Conservation (phyloP, 495 filamentous ascomycete species). For the Penicillium daleae region DNA sequence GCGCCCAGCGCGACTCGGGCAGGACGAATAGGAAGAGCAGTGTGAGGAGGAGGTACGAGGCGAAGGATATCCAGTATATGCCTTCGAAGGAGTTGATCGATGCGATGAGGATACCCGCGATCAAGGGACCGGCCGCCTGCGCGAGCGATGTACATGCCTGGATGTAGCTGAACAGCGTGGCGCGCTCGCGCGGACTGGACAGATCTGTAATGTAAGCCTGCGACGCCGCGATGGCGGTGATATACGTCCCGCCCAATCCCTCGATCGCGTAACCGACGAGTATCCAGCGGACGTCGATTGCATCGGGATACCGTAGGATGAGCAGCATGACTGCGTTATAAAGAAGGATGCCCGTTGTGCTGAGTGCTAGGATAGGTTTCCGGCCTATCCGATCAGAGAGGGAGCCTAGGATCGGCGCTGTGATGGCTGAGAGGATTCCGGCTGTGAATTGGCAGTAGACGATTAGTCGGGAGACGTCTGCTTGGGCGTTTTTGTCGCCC, state of each 20-base stretch:
- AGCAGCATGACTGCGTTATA: constrained; percentile 1
- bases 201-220: constrained; percentile 16
- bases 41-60: background rate
- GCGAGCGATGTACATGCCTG: constrained; percentile 8
- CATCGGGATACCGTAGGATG: constrained; percentile 6
- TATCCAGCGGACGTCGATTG: background rate
- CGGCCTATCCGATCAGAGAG: constrained; percentile 14
- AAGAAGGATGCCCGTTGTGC: constrained; percentile 1
- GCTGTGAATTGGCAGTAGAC: constrained; percentile 11
- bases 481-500: constrained; percentile 11
- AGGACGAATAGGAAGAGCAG: constrained; percentile 1
- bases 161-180: constrained; percentile 12
- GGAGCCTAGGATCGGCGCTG: constrained; percentile 10
- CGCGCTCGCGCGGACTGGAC: background rate
- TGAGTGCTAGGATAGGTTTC: constrained; percentile 2
- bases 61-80: constrained; percentile 1
- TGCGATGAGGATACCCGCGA: constrained; percentile 1
- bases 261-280: constrained; percentile 12
- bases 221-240: constrained; percentile 6
- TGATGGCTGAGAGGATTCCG: constrained; percentile 16
- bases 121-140: background rate
- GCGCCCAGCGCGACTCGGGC: constrained; percentile 10
- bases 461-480: constrained; percentile 6
- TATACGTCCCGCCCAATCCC: constrained; percentile 10
- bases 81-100: background rate